Conservation (phyloP, 2,329 filamentous ascomycete species). For the Aspergillus clavatus region DNA sequence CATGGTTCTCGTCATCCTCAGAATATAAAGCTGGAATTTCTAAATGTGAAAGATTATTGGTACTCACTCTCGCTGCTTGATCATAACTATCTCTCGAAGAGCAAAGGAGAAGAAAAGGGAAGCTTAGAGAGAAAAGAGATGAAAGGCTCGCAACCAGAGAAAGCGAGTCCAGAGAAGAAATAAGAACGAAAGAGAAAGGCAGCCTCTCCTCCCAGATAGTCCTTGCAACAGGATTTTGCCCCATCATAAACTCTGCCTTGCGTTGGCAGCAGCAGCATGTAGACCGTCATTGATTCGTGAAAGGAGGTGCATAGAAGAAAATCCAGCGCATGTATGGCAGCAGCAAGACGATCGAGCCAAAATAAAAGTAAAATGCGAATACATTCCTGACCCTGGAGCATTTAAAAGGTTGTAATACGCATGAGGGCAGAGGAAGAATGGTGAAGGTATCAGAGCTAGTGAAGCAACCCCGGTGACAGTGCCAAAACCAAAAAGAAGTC, state of each 20-base stretch:
- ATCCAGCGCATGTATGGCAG: constrained; percentile 2
- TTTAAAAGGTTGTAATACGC: constrained; percentile 25
- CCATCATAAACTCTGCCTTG: background rate
- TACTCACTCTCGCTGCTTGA: background rate
- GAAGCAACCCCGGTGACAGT: constrained; percentile 22
- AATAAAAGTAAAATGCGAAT: constrained; percentile 17
- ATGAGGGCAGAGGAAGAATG: constrained; percentile 21
- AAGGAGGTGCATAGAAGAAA: constrained; percentile 5
- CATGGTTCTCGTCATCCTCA: too few relatives aligned
- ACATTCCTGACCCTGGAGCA: constrained; percentile 20
- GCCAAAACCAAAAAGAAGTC: constrained; percentile 17
- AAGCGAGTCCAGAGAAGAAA: too few relatives aligned
- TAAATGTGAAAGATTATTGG: too few relatives aligned
- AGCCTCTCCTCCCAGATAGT: background rate
- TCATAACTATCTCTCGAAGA: background rate
- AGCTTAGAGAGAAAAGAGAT: background rate
- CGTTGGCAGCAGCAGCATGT: background rate
- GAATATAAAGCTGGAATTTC: too few relatives aligned
- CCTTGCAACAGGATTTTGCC: background rate
- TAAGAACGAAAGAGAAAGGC: too few relatives aligned
- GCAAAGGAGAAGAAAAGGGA: background rate
- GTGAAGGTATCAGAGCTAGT: constrained; percentile 29
- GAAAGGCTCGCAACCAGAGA: background rate
- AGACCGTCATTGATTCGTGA: constrained; percentile 1
- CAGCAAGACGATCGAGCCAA: constrained; percentile 22